A percentile compares a stretch with the other conserved stretches of the same genome.
Evolutionary conservation across 768 basidiomycete genomes (phyloP).

Genomic region (Trametes elegans): DNA sequence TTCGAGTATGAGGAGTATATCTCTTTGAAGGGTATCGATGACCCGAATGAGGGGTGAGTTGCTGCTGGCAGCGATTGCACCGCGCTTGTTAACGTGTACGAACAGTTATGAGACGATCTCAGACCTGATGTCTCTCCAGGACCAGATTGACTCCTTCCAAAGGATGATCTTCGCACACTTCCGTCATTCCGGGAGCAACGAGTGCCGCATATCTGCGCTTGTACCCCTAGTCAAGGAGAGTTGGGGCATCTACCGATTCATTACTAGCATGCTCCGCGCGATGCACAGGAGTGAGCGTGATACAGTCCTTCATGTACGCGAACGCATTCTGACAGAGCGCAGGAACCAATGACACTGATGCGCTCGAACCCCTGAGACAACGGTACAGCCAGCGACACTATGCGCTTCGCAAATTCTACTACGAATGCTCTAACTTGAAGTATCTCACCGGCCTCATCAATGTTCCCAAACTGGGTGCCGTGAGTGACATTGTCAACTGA

Average conservation of each 20-base stretch:
- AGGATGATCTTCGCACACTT: conserved; percentile 97
- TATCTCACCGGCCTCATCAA: conserved; percentile 97
- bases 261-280: conserved; percentile 97
- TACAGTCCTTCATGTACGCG: not conserved
- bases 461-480: conserved; percentile 94
- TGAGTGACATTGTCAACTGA: conserved; percentile 28
- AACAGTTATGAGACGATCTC: conserved; percentile 94
- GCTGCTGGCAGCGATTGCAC: not conserved
- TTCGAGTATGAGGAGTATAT: conserved; percentile 99
- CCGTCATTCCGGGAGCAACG: conserved; percentile 87
- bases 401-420: conserved; percentile 94
- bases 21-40: conserved; percentile 94
- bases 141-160: conserved; percentile 98
- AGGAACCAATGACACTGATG: conserved; percentile 91
- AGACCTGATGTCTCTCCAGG: conserved; percentile 96
- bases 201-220: conserved; percentile 93
- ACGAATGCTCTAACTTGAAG: conserved; percentile 98
- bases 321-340: conserved; percentile 7
- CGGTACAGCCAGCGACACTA: conserved; percentile 92
- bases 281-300: conserved; percentile 81
- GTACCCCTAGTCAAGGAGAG: conserved; percentile 99
- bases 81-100: not conserved
- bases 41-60: conserved; percentile 96
- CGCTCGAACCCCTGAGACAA: conserved; percentile 82
- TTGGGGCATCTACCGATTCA: conserved; percentile 98